Evolutionary conservation across 148 eudicot species (phyloP), one percentile per base, ranked within the genome.

Genomic region (Salicornia ramosissima): DNA sequence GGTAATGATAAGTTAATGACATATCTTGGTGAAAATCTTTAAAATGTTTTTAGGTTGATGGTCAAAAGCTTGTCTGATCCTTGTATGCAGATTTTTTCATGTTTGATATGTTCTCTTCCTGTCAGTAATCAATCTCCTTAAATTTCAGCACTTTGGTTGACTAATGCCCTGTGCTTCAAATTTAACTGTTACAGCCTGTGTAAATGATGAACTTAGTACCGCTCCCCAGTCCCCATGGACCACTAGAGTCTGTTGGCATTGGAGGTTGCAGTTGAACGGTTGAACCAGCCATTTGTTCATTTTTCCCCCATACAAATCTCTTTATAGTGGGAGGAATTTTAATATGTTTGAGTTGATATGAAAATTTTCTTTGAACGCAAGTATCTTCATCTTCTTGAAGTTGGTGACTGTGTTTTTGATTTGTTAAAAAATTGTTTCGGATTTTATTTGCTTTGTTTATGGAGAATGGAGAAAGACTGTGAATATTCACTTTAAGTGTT

Each of bases 1-100:
- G 99, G 99, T 95, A 83, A 24, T 31, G 45, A 49, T 36, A 63
- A 42, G 39, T 30, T 70, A 45, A 49, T 24, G 64, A 31, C 39
- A 30, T 65, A 10, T 42, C n/a, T 68, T n/a, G n/a, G n/a, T n/a
- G n/a, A n/a, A n/a, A n/a, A 67, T 39, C 79, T 34, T 10, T 11
- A 59, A 10, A 26, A 56, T 65, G 13, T 45, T 26, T 31, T 64
- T 29, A 11, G 31, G 29, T 34, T 65, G 25, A 13, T 71, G 26
- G 40, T 36, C 5, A 3, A 30, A 40, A 26, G 65, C 47, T 53
- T 39, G 43, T 31, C 52, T 65, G 34, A 28, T 71, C 39, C 22
- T 33, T 46, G 30, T 54, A 22, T 40, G 62, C 50, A 21, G 15
- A 33, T 58, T 29, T 49, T 69, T 19, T n/a, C n/a, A 31, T 67